Conservation (phyloP, 352 stramenopile species). For the Phytopythium kandeliae region DNA sequence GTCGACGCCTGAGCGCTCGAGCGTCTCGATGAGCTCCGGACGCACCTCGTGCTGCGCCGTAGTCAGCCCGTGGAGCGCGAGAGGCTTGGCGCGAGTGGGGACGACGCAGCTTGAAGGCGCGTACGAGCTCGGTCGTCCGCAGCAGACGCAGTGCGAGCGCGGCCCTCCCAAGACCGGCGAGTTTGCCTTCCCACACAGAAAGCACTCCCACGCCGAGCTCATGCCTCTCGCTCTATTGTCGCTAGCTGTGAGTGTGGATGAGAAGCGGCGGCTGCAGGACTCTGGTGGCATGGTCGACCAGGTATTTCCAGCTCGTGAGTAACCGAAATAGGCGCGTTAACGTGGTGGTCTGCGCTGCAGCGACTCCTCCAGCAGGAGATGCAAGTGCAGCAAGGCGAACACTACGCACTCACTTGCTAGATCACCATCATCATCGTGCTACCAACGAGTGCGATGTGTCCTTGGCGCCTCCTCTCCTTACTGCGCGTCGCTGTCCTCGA, state of each 20-base stretch:
- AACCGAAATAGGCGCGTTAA: no score
- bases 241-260: no score
- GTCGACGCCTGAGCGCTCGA: conserved; percentile 19
- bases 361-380: no score
- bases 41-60: conserved; percentile 18
- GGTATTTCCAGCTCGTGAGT: no score
- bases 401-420: no score
- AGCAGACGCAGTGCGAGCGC: conserved; percentile 13
- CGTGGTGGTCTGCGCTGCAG: no score
- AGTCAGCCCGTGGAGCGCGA: conserved; percentile 24
- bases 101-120: conserved; percentile 17
- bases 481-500: conserved; percentile 14
- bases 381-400: no score
- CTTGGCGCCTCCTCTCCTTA: neutral
- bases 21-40: conserved; percentile 13
- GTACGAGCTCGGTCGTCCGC: conserved; percentile 22
- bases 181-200: conserved; percentile 37
- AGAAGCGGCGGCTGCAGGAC: no score
- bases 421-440: no score
- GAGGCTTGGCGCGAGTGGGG: conserved; percentile 11
- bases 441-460: neutral
- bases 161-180: neutral
- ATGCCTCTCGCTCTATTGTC: neutral
- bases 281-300: no score
- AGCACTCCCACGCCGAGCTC: conserved; percentile 25